Evolutionary conservation across 2,329 filamentous ascomycete genomes (phyloP), one percentile per base, ranked within the genome.

Genomic region (Thelonectria blattea): DNA sequence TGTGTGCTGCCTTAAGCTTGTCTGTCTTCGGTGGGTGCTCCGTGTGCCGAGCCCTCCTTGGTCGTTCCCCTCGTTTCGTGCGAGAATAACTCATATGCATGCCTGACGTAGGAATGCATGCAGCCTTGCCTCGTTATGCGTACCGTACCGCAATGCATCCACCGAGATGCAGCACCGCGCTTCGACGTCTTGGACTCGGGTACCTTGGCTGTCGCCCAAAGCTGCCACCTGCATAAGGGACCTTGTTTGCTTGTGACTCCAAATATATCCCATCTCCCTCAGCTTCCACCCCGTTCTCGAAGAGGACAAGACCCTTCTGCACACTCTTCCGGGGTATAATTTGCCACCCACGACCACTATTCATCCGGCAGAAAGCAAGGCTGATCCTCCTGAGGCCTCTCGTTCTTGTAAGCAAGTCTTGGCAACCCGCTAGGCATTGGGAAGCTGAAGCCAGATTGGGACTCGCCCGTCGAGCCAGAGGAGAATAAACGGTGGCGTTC

Each of bases 371-470:
- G 45, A 43, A 39, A 27, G 46, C 50, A 50, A 52, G 27, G 27
- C 27, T 30, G 27, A 30, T 24, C 52, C 52, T 65, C 57, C 47
- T 45, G 24, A 32, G 48, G 52, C 32, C 24, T 56, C 47, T 49
- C 51, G 7, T 43, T 27, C 46, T 49, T 42, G 53, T 57, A 46
- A 53, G 32, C n/a, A n/a, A n/a, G n/a, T 8, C 68, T 70, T 68
- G 58, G 65, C 61, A 60, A 39, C 49, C 42, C 51, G 48, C 66
- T 57, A 64, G 41, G 27, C 42, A 52, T 39, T 45, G 53, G n/a
- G 32, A 49, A 52, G 30, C 42, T 52, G 18, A 45, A 52, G 12
- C 43, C 37, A 45, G 51, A 46, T 41, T 39, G 20, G 32, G 32
- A 42, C 42, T 43, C 17, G 42, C n/a, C 12, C n/a, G 39, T 34